Evolutionary conservation across 1,284 basidiomycete species (phyloP), one percentile per base, ranked within the genome.

Genomic region (Ustilago lituana): DNA sequence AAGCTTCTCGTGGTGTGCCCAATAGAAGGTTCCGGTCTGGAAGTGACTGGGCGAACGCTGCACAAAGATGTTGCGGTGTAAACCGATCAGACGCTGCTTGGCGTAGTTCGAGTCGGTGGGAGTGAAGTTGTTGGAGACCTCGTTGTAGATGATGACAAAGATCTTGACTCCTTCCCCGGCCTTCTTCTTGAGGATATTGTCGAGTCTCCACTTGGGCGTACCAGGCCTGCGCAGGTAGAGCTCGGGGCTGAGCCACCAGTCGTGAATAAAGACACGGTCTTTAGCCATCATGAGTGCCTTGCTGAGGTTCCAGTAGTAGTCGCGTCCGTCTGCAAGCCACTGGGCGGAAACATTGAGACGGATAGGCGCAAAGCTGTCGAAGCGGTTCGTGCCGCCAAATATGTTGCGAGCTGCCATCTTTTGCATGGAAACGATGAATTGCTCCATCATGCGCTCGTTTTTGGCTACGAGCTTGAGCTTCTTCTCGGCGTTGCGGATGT

Each of bases 21-120:
- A 98, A 81, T 96, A 96, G 82, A 97, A 93, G 0, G 94, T 98
- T 4, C 95, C 94, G 0, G 94, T 97, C 79, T 94, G 91, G 82
- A 98, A 94, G 83, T 98, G 95, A 5, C 93, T 95, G 0, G 96
- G 96, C 12, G 94, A 98, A 35, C 96, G 89, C 82, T 98, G 96
- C 3, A 98, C 89, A 87, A 94, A 90, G 61, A 99, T 92, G 82
- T 98, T 98, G 9, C 89, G 89, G 80, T 98, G 94, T 31, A 98
- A 84, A 1, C 86, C 86, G 19, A 87, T 87, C n/a, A 98, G 83
- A n/a, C 87, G 88, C 76, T 91, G 90, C 81, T 99, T 99, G 36
- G 94, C 87, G 80, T 98, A 97, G 77, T 90, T 91, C 46, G 80
- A 76, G 60, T 78, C 70, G 56, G 79, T 72, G 14, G 80, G 83